Percentiles rank a stretch among this genome's conserved stretches.
phyloP scores from a whole-genome alignment of 2,329 filamentous ascomycete species.

The Arachnomyces sp. region DNA sequence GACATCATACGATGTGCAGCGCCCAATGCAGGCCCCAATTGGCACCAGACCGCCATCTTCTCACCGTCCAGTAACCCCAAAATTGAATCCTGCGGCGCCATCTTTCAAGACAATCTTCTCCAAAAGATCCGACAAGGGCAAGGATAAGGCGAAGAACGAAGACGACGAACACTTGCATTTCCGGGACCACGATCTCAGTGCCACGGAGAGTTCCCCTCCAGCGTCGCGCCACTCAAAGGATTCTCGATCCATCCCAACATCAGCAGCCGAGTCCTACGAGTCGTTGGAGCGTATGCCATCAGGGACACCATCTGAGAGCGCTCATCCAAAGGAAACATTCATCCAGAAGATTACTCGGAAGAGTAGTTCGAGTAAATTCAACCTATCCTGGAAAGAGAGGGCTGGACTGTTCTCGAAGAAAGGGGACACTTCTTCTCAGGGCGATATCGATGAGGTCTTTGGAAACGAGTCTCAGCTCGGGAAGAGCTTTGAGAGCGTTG shows the following conservation, averaged over 20 bases:
- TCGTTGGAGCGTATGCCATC: constrained; percentile 40
- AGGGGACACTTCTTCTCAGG: constrained; percentile 32
- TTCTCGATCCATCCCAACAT: constrained; percentile 36
- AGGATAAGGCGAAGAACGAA: constrained; percentile 19
- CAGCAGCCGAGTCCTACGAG: constrained; percentile 40
- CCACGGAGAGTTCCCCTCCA: constrained; percentile 34
- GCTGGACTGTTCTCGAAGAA: constrained; percentile 40
- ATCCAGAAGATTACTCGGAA: constrained; percentile 46
- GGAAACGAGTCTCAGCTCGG: constrained; percentile 32
- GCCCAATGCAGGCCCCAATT: constrained; percentile 58
- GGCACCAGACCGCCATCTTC: constrained; percentile 63
- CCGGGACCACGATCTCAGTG: constrained; percentile 22
- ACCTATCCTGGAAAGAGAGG: constrained; percentile 44
- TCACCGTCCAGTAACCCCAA: constrained; percentile 48
- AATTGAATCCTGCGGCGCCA: constrained; percentile 80
- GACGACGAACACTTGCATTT: constrained; percentile 18
- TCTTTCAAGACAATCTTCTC: constrained; percentile 72
- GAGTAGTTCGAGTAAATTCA: constrained; percentile 43
- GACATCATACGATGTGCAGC: constrained; percentile 40
- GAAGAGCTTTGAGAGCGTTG: constrained; percentile 35
- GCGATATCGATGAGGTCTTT: constrained; percentile 37
- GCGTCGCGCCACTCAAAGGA: constrained; percentile 38
- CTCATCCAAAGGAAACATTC: constrained; percentile 39
- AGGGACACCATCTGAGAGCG: constrained; percentile 32
- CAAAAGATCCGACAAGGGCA: constrained; percentile 34